A percentile compares a stretch with the other conserved stretches of the same genome.
phyloP scores from a whole-genome alignment of 2,329 filamentous ascomycete species.

The Epichloe scottii region DNA sequence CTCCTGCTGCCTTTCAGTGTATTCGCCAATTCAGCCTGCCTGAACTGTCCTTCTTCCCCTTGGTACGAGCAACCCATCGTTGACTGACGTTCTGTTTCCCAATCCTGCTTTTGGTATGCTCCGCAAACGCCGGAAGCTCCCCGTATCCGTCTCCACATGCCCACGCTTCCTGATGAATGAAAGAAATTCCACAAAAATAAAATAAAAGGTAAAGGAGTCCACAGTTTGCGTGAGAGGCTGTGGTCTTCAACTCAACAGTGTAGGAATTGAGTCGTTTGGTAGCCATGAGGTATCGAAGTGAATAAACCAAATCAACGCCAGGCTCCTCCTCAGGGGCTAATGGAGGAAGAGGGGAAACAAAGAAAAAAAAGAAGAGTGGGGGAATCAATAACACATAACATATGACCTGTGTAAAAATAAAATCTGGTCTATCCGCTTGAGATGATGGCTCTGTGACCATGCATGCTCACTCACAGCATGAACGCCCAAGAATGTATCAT shows the following conservation, averaged over 20 bases:
- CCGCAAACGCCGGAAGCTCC: constrained; percentile 5
- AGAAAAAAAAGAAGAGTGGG: background rate
- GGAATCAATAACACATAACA: background rate
- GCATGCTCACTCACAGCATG: background rate
- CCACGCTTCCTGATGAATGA: background rate
- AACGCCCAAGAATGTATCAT: background rate
- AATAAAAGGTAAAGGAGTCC: background rate
- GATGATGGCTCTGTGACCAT: background rate
- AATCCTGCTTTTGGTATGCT: constrained; percentile 5
- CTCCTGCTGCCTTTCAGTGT: background rate
- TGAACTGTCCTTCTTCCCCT: background rate
- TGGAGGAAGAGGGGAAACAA: background rate
- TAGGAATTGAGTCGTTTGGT: background rate
- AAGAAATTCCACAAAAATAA: background rate
- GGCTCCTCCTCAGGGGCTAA: background rate
- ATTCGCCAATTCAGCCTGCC: background rate
- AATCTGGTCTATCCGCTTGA: too few species aligned
- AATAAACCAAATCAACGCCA: background rate
- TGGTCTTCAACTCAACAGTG: background rate
- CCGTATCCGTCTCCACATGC: background rate
- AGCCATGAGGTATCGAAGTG: background rate
- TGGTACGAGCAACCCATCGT: background rate
- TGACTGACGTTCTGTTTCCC: constrained; percentile 2
- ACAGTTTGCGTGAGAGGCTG: background rate
- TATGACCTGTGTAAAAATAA: too few species aligned